Evolutionary conservation across 83 land plant species (phyloP).

Genomic region (Picea abies): DNA sequence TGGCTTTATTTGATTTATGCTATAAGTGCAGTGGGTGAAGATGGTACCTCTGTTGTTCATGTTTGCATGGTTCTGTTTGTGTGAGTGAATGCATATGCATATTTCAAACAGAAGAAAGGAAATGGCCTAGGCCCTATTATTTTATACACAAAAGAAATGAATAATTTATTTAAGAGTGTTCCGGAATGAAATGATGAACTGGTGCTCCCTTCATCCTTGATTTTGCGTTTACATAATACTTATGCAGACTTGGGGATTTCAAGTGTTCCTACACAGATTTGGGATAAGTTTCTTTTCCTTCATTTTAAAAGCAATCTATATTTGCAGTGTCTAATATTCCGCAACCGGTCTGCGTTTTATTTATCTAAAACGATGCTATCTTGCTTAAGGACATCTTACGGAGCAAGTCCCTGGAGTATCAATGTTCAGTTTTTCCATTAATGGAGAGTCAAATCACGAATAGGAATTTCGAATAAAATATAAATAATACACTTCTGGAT

Average conservation of each 20-base stretch:
- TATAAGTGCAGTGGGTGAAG: neutral
- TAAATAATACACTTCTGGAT: no score
- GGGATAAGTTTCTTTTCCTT: neutral
- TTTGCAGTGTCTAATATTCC: no score
- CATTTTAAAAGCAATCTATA: neutral
- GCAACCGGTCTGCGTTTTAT: no score
- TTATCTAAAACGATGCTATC: no score
- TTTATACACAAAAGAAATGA: neutral
- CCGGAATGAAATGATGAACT: neutral
- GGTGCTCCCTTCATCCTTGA: neutral
- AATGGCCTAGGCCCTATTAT: no score
- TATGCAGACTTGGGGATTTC: neutral
- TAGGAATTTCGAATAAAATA: no score
- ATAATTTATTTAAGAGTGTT: neutral
- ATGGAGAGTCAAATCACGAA: no score
- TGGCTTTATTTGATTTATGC: neutral
- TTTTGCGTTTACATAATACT: neutral
- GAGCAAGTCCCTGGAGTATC: no score
- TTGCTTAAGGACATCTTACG: no score
- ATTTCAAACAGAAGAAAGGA: neutral
- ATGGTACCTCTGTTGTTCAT: neutral
- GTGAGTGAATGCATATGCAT: neutral
- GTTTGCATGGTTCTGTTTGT: neutral
- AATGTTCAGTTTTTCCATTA: no score
- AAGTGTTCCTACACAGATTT: neutral